Base-by-base conservation (phyloP, 2,329 filamentous ascomycete species). In the Tolypocladium guangdongense region DNA sequence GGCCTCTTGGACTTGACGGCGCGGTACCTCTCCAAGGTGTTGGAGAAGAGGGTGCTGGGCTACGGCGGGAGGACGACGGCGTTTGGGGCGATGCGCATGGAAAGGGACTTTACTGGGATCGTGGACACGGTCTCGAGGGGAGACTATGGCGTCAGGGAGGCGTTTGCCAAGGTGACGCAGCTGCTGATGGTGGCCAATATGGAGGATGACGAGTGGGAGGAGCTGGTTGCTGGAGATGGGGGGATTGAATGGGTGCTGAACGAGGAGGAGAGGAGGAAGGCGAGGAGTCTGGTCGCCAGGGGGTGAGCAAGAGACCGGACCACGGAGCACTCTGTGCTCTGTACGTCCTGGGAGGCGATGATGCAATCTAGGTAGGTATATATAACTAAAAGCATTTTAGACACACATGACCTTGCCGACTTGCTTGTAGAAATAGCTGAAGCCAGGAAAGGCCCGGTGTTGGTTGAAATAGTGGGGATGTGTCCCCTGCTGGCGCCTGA, bases 181-280 rank as follows among this genome's bases (percentile, higher is more conserved):
- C 85, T 96, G 62, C 82, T 87, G 54, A 82, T 95, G 75, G 82
- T 96, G 18, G 84, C 92, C 66, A 92, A 91, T 61, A 95, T 96
- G 90, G 91, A 96, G 66, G 88, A 93, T 36, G 91, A 96, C 54
- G 92, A 96, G 70, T 96, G 90, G 88, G 88, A 92, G 49, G 90
- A 93, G 68, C 69, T 91, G 39, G 64, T 69, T 7, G 71, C 77
- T 41, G 55, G 66, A 27, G 70, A 75, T 35, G 76, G 81, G 50
- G 86, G 81, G 12, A 82, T 93, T 64, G 76, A 78, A 50, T 90
- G 87, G 87, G 78, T 85, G 47, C 62, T 91, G 57, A 85, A 78
- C 55, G 77, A 78, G 43, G 88, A 91, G 54, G 90, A 95, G 72
- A 82, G 87, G 66, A 77, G 75, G 59, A 80, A 82, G 63, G 88